A percentile compares a stretch with the other conserved stretches of the same genome.
Evolutionary conservation across 2,329 filamentous ascomycete species (phyloP).

Genomic region (Aureobasidium vineae): DNA sequence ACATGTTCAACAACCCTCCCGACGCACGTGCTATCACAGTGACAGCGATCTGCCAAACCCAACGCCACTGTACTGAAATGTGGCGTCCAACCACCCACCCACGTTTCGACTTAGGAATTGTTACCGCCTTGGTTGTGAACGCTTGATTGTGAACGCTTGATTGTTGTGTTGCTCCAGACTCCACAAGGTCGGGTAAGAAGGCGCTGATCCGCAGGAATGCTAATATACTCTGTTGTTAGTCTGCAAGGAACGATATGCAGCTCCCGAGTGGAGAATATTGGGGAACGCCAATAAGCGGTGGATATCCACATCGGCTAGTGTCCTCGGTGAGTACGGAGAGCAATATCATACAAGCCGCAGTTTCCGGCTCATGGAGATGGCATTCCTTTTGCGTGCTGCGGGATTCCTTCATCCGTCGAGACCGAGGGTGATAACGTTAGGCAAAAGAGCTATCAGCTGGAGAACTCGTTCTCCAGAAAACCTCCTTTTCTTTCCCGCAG

Average conservation of each 20-base stretch:
- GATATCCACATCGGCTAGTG: background rate
- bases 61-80: background rate
- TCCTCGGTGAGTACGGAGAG: background rate
- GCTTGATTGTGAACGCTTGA: background rate
- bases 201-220: background rate
- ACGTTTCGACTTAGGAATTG: background rate
- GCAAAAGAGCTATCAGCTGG: background rate
- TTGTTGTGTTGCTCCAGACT: background rate
- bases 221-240: background rate
- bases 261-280: constrained; percentile 1
- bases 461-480: background rate
- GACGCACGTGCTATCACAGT: constrained; percentile 3
- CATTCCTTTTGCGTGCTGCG: background rate
- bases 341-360: constrained; percentile 2
- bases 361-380: background rate
- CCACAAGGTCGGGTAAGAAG: background rate
- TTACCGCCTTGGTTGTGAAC: background rate
- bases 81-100: background rate
- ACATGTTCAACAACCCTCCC: background rate
- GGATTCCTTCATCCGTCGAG: background rate
- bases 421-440: background rate
- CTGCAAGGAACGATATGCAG: constrained; percentile 15
- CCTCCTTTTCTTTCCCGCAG: constrained; percentile 7
- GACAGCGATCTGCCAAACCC: constrained; percentile 2
- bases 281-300: constrained; percentile 9